Conservation (phyloP, 768 basidiomycete genomes). For the Collybia mongolica region DNA sequence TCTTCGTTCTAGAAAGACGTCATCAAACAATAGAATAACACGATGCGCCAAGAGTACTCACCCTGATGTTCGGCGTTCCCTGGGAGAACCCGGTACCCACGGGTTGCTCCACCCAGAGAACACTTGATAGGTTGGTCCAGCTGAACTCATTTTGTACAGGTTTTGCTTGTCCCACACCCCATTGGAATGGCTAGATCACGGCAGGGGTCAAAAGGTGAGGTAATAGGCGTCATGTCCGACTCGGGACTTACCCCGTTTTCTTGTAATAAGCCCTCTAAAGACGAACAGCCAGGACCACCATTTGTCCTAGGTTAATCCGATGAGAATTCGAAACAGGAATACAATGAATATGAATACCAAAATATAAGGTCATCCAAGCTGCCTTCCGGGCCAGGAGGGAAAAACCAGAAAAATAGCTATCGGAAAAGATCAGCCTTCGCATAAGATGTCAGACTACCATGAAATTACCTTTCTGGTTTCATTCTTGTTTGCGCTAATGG, state of each 20-base stretch:
- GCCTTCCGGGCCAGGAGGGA: constrained; percentile 74
- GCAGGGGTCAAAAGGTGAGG: background rate
- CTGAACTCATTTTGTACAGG: constrained; percentile 65
- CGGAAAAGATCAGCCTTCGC: background rate
- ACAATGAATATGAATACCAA: constrained; percentile 35
- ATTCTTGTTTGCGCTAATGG: constrained; percentile 56
- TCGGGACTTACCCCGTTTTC: constrained; percentile 63
- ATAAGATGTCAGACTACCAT: background rate
- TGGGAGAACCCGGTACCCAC: constrained; percentile 80
- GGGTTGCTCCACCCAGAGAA: constrained; percentile 78
- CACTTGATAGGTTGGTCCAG: constrained; percentile 79
- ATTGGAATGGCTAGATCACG: constrained; percentile 56
- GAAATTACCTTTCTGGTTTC: constrained; percentile 60
- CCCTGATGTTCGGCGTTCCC: constrained; percentile 60
- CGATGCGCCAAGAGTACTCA: constrained; percentile 24
- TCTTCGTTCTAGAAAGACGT: constrained; percentile 40
- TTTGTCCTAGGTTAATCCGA: constrained; percentile 52
- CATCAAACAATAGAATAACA: background rate
- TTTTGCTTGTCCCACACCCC: constrained; percentile 61
- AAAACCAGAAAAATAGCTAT: constrained; percentile 86
- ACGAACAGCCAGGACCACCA: constrained; percentile 80
- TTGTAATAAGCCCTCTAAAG: constrained; percentile 67
- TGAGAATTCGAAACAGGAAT: background rate
- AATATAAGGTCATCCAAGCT: constrained; percentile 73
- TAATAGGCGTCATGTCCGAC: background rate